phyloP scores from a whole-genome alignment of 208 protist species.

The Lotmaria passim region DNA sequence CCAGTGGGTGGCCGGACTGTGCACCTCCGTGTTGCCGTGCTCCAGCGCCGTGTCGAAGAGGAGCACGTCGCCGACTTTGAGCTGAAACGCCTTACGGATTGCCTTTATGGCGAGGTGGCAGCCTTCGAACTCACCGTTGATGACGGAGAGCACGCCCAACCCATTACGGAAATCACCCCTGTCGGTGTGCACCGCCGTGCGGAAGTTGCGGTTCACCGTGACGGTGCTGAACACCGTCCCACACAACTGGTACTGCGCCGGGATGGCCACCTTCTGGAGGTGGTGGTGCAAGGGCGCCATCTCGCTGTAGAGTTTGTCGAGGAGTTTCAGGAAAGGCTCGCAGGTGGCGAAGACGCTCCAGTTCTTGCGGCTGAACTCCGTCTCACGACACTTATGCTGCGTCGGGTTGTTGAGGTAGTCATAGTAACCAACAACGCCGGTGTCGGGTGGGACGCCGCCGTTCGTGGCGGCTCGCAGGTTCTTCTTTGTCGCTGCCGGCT shows the following conservation, averaged over 20 bases:
- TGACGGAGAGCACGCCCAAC: conserved; percentile 76
- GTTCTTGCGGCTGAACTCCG: conserved; percentile 79
- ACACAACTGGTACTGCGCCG: conserved; percentile 71
- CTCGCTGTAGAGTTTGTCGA: conserved; percentile 77
- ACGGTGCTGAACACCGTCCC: conserved; percentile 91
- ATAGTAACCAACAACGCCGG: conserved; percentile 91
- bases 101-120: conserved; percentile 87
- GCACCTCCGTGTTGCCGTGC: conserved; percentile 92
- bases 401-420: conserved; percentile 90
- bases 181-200: conserved; percentile 90
- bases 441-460: conserved; percentile 83
- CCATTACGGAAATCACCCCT: conserved; percentile 87
- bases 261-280: conserved; percentile 79
- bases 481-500: conserved; percentile 71
- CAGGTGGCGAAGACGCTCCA: conserved; percentile 54
- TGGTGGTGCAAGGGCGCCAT: conserved; percentile 74
- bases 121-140: conserved; percentile 86
- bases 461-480: conserved; percentile 83
- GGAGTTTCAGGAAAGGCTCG: conserved; percentile 47
- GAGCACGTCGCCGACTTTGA: conserved; percentile 85
- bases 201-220: conserved; percentile 91
- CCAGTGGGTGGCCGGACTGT: conserved; percentile 49
- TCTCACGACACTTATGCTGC: conserved; percentile 85
- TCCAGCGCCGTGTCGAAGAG: conserved; percentile 89
- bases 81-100: conserved; percentile 70